Base-by-base conservation (phyloP, 1,284 basidiomycete genomes). In the Moniliella sp. region DNA sequence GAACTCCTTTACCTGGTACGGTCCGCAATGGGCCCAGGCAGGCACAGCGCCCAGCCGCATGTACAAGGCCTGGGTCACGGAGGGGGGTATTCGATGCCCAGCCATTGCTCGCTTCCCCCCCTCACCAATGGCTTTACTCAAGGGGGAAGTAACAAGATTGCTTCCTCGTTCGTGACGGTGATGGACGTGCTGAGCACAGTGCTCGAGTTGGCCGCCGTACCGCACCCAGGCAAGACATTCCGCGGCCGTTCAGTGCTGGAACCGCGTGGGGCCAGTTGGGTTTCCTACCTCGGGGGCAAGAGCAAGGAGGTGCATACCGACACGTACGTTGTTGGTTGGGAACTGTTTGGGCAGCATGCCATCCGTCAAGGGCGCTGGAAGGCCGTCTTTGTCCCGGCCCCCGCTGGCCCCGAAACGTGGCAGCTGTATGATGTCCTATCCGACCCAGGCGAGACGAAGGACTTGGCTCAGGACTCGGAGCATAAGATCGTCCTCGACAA, bases 111-210 rank as follows among this genome's bases (percentile, higher is more conserved):
- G 34, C 5, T 44, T 36, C 28, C 48, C 46, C 9, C 19, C 25
- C 16, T 11, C 26, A 5, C 29, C 25, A n/a, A 2, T 21, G 18
- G 1, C 5, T 9, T 21, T 15, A 4, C 4, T 4, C 8, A 21
- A 18, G 14, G 18, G 18, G 13, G 3, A 1, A 3, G 15, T 3
- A 18, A 25, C 11, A 18, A 27, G 21, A 28, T 25, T 9, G 11
- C 15, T 14, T 25, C 43, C 21, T 34, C 43, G 5, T 55, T 57
- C 33, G 48, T 47, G 8, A 61, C 57, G 3, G 48, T 48, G 29
- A 61, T 61, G 58, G 58, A 61, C 35, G 39, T 61, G 23, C 25
- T 55, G 12, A 57, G 55, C 2, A 61, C 58, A 1, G 19, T 58
- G n/a, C 52, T 61, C 17, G 47, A 56, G 1, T 42, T 61, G 1